Evolutionary conservation across 495 filamentous ascomycete species (phyloP), one percentile per base, ranked within the genome.

Genomic region (Penicilliopsis zonata): DNA sequence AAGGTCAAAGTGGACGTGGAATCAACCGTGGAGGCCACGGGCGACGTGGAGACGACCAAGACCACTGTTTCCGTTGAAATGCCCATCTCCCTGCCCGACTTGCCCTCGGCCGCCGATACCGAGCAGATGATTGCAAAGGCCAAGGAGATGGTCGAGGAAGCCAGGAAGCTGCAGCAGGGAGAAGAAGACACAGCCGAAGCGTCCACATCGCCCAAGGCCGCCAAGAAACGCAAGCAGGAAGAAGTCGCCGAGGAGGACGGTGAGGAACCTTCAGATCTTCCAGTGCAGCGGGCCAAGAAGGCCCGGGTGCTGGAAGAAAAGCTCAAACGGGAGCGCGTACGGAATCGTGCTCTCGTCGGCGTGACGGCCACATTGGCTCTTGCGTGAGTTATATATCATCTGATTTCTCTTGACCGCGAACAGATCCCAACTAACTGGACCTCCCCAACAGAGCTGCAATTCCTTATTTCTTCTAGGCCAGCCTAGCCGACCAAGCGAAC

Each of bases 81-180:
- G 56, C 80, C 83, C 8, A 65, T 78, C 9, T 67, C 63, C 9
- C 60, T 67, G 8, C 75, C 78, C 10, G 76, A 86, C 23, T 56
- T 83, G 7, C 81, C 82, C 0, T 66, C 79, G 7, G 70, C 80
- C 2, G 81, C 82, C 24, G 76, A 81, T 31, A 75, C 86, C 0
- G 65, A 81, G 34, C 67, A 77, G 19, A 82, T 95, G 79, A 76
- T 96, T 28, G 78, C 73, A 28, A 70, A 82, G 52, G 90, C 90
- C 5, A 85, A 80, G 52, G 74, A 76, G 41, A 94, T 95, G 85
- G 90, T 96, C 4, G 72, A 80, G 31, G 81, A 82, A 33, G 86
- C 83, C 25, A 67, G 65, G 28, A 73, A 76, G 39, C 52, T 72
- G 28, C 66, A 76, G 18, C 53, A 54, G 1, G 26, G 31, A 12